phyloP scores from a whole-genome alignment of 352 stramenopile species.

The Phytophthora cajani region DNA sequence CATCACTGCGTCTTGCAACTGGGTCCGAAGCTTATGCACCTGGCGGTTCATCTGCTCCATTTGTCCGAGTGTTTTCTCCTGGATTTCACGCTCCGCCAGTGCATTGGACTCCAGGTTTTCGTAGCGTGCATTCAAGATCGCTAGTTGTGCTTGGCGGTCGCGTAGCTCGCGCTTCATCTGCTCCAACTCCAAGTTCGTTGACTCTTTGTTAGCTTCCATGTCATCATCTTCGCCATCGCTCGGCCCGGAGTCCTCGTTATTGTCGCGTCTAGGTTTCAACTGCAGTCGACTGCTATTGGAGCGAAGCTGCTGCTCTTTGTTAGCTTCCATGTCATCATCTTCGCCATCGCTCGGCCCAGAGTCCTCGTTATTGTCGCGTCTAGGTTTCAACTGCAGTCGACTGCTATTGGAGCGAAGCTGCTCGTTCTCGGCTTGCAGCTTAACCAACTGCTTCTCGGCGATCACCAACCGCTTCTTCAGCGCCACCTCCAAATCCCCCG shows the following conservation, averaged over 20 bases:
- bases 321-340: constrained; percentile 16
- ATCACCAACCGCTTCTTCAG: constrained; percentile 76
- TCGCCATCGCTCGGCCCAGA: constrained; percentile 40
- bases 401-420: constrained; percentile 40
- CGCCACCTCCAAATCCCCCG: constrained; percentile 67
- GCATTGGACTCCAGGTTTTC: constrained; percentile 89
- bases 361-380: constrained; percentile 47
- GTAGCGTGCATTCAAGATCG: constrained; percentile 89
- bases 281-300: constrained; percentile 10
- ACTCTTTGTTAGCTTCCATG: constrained; percentile 7
- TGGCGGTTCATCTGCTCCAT: constrained; percentile 93
- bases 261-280: constrained; percentile 29
- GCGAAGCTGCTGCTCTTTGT: constrained; percentile 48
- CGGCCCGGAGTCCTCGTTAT: constrained; percentile 43
- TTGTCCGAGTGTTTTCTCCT: constrained; percentile 87
- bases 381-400: constrained; percentile 13
- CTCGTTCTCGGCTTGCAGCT: constrained; percentile 77
- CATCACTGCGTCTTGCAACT: constrained; percentile 78
- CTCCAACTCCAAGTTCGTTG: constrained; percentile 43
- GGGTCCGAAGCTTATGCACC: constrained; percentile 87
- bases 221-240: constrained; percentile 41
- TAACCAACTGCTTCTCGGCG: constrained; percentile 75
- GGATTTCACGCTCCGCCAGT: constrained; percentile 85
- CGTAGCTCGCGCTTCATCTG: constrained; percentile 80
- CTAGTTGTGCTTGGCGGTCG: constrained; percentile 81